These are phyloP conservation scores for Aspergillus pseudoterreus DNA, from an alignment of 2,329 filamentous ascomycete species.

Conservation along the genomic window DNA sequence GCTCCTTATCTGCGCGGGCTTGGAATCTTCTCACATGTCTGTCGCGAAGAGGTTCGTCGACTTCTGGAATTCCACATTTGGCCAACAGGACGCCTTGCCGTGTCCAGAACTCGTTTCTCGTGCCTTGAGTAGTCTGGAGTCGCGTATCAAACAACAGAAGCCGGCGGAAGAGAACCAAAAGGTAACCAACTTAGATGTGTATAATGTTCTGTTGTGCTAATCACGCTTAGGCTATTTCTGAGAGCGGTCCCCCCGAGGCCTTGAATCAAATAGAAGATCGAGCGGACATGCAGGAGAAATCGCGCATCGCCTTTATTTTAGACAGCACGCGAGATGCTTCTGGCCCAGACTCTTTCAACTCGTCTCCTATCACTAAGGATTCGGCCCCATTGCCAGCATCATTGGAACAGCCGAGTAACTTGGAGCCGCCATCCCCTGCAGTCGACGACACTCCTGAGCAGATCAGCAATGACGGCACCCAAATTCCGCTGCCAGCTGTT, in stretches of 20 bases:
- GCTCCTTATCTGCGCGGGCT: slow-evolving; percentile 49
- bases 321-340: slow-evolving; percentile 11
- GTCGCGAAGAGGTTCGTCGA: slow-evolving; percentile 51
- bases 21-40: slow-evolving; percentile 50
- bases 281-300: slow-evolving; percentile 10
- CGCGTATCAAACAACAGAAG: slow-evolving; percentile 50
- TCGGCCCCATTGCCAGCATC: slow-evolving; percentile 16
- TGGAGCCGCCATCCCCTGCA: slow-evolving; percentile 40
- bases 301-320: slow-evolving; percentile 14
- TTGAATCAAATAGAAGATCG: background rate
- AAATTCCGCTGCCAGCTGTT: slow-evolving; percentile 46
- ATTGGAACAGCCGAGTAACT: slow-evolving; percentile 28
- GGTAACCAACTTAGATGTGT: slow-evolving; percentile 9
- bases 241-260: background rate
- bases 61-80: slow-evolving; percentile 70
- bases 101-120: slow-evolving; percentile 64
- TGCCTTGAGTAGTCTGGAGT: slow-evolving; percentile 59
- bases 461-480: slow-evolving; percentile 66
- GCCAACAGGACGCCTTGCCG: slow-evolving; percentile 53
- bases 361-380: slow-evolving; percentile 24
- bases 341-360: slow-evolving; percentile 18
- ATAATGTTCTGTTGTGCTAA: slow-evolving; percentile 6
- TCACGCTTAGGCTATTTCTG: background rate
- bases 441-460: slow-evolving; percentile 59
- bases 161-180: slow-evolving; percentile 37